Conservation (phyloP, 2,329 filamentous ascomycete species). For the Iodosphaeria phyllophila region DNA sequence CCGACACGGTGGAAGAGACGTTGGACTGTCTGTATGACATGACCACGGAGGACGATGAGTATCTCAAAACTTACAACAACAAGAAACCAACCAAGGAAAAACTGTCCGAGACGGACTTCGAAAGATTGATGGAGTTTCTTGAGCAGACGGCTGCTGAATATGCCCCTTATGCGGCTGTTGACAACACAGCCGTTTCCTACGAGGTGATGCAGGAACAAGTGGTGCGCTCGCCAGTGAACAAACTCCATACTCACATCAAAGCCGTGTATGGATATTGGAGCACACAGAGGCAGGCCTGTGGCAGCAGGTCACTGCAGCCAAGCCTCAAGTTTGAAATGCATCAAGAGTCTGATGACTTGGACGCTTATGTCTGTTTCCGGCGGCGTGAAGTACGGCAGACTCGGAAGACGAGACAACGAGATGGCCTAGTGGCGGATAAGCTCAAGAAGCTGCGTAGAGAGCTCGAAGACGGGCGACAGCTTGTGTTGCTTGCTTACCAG, state of each 20-base stretch:
- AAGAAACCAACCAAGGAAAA: constrained; percentile 44
- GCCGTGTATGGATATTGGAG: constrained; percentile 86
- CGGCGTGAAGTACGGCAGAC: constrained; percentile 86
- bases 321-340: constrained; percentile 85
- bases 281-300: constrained; percentile 41
- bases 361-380: constrained; percentile 96
- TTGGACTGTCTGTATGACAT: constrained; percentile 86
- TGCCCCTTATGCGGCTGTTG: constrained; percentile 76
- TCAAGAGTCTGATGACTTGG: constrained; percentile 83
- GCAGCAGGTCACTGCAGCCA: constrained; percentile 58
- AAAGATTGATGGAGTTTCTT: constrained; percentile 86
- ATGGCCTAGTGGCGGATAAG: constrained; percentile 88
- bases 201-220: constrained; percentile 57
- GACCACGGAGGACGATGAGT: constrained; percentile 75
- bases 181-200: constrained; percentile 67
- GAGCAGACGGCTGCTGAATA: constrained; percentile 71
- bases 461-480: constrained; percentile 69
- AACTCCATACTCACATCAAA: constrained; percentile 41
- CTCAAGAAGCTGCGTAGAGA: constrained; percentile 81
- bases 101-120: constrained; percentile 81
- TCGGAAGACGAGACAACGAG: constrained; percentile 82
- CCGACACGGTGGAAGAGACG: constrained; percentile 93
- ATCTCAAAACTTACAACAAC: constrained; percentile 71
- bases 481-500: constrained; percentile 60
- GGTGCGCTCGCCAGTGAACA: constrained; percentile 27